Percentiles rank a stretch among this genome's conserved stretches.
These are phyloP conservation scores for Coccomyxa subellipsoidea DNA, from an alignment of 163 green algal genomes.

Conservation along the genomic window DNA sequence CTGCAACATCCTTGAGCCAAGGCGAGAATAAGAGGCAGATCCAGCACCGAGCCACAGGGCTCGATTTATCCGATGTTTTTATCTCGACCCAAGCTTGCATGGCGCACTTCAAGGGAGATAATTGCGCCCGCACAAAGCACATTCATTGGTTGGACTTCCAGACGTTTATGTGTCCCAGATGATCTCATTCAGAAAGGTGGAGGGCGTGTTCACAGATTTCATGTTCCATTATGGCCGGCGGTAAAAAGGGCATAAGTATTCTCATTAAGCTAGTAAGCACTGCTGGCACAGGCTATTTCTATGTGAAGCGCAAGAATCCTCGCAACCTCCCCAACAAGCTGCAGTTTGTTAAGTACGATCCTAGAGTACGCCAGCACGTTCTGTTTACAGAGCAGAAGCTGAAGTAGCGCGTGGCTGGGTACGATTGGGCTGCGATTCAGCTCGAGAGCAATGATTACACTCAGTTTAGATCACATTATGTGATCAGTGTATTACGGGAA, in stretches of 20 bases:
- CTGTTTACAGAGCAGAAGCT: conserved; percentile 73
- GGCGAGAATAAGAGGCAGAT: too few relatives aligned
- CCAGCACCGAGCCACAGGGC: too few relatives aligned
- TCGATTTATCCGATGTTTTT: background rate
- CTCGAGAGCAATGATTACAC: too few relatives aligned
- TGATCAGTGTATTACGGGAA: too few relatives aligned
- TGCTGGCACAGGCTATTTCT: conserved; percentile 74
- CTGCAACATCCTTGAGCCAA: too few relatives aligned
- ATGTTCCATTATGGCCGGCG: background rate
- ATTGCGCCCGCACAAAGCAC: background rate
- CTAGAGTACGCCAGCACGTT: conserved; percentile 60
- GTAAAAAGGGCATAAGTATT: conserved; percentile 14
- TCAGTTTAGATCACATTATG: too few relatives aligned
- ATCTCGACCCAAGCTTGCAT: background rate
- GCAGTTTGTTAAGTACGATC: conserved; percentile 71
- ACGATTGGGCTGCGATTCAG: too few relatives aligned
- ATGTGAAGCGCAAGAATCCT: conserved; percentile 70
- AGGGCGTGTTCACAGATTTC: background rate
- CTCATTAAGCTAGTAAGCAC: conserved; percentile 72
- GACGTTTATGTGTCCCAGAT: too few relatives aligned
- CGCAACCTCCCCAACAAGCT: conserved; percentile 58
- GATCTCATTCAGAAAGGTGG: too few relatives aligned
- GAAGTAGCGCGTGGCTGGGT: conserved; percentile 35
- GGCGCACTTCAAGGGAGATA: background rate
- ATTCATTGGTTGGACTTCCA: too few relatives aligned